Evolutionary conservation across 306 rosid species (phyloP).

Genomic region (Prinsepia uniflora): DNA sequence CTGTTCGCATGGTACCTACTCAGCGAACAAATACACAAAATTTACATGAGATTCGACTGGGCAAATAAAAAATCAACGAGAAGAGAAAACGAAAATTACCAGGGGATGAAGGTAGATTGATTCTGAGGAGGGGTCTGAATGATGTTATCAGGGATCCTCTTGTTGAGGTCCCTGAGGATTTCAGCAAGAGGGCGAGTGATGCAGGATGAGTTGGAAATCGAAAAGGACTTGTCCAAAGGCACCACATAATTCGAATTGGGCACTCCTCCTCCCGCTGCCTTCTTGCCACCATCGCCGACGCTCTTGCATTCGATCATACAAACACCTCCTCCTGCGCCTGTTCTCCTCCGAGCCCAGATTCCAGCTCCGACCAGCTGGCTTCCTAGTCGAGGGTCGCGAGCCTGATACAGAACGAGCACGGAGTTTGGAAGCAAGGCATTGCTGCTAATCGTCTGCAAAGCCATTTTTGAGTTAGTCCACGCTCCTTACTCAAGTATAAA

Average conservation of each 20-base stretch:
- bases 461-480: conserved; percentile 15
- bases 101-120: conserved; percentile 60
- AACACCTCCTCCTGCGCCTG: conserved; percentile 8
- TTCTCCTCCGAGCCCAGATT: conserved; percentile 10
- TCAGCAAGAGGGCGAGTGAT: conserved; percentile 85
- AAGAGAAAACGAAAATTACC: conserved; percentile 31
- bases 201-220: conserved; percentile 60
- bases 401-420: neutral
- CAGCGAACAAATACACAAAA: conserved; percentile 6
- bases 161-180: conserved; percentile 85
- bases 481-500: neutral
- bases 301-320: conserved; percentile 24
- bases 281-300: conserved; percentile 25
- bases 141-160: conserved; percentile 82
- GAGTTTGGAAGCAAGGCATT: conserved; percentile 15
- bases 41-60: neutral
- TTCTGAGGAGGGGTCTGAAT: conserved; percentile 32
- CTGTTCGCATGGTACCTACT: conserved; percentile 92
- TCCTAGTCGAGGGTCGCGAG: neutral
- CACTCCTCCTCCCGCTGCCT: conserved; percentile 34
- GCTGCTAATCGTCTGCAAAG: conserved; percentile 20
- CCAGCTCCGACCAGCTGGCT: neutral
- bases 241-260: conserved; percentile 85
- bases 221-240: conserved; percentile 72
- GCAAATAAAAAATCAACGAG: neutral